Percentiles rank a stretch among this genome's conserved stretches.
phyloP scores from a whole-genome alignment of 768 basidiomycete species.

The Suillus cothurnatus region DNA sequence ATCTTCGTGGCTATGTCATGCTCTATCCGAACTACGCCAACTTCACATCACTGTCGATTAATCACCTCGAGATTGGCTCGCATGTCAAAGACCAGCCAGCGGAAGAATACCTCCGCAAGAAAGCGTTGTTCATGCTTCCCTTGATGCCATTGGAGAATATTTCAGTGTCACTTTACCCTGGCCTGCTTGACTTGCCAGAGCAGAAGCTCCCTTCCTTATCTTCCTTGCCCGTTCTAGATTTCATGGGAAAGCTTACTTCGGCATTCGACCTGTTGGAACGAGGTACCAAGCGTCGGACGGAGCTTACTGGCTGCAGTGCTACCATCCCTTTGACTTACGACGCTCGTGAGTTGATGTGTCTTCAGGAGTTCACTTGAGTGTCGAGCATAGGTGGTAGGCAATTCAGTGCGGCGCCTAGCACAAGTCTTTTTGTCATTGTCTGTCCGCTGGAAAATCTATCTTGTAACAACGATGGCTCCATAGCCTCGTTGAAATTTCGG shows the following conservation, averaged over 20 bases:
- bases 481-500: not conserved
- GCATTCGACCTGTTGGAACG: constrained; percentile 36
- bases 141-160: constrained; percentile 51
- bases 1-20: constrained; percentile 84
- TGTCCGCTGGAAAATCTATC: not conserved
- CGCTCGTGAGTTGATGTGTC: constrained; percentile 28
- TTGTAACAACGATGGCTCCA: not conserved
- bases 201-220: constrained; percentile 52
- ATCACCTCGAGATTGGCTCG: constrained; percentile 83
- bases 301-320: constrained; percentile 28
- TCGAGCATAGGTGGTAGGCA: not conserved
- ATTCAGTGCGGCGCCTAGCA: not conserved
- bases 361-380: not conserved
- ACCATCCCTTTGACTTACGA: constrained; percentile 20
- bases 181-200: constrained; percentile 63
- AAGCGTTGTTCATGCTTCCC: constrained; percentile 67
- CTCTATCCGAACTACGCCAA: constrained; percentile 82
- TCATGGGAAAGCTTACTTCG: constrained; percentile 52
- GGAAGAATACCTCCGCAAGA: constrained; percentile 52
- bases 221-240: constrained; percentile 67
- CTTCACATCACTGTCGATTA: constrained; percentile 82
- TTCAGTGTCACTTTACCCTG: constrained; percentile 16
- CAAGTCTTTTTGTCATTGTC: not conserved
- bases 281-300: constrained; percentile 35
- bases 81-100: constrained; percentile 66